Evolutionary conservation across 306 rosid species (phyloP).

Genomic region (Arachis hypogaea): DNA sequence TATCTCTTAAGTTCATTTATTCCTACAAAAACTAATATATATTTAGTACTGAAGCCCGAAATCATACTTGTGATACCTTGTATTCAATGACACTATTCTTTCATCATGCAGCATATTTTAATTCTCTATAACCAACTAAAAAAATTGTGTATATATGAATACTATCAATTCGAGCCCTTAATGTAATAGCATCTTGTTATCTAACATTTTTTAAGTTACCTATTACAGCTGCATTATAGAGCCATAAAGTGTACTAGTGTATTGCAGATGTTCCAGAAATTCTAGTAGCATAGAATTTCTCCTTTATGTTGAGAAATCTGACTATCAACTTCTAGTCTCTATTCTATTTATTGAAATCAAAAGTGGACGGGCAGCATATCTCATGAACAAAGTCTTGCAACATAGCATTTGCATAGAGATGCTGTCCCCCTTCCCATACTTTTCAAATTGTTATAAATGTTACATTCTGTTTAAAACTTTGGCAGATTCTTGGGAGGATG

Average conservation of each 20-base stretch:
- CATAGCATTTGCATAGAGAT: constrained; percentile 21
- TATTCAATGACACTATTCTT: neutral
- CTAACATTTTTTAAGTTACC: neutral
- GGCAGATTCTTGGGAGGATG: constrained; percentile 79
- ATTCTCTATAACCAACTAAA: constrained; percentile 2
- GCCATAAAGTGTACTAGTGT: neutral
- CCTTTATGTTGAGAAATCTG: constrained; percentile 4
- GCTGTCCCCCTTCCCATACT: constrained; percentile 5
- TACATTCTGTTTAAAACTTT: constrained; percentile 53
- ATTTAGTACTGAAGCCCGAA: neutral
- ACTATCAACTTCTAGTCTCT: neutral
- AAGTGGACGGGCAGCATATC: neutral
- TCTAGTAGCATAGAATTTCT: neutral
- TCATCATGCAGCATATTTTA: neutral
- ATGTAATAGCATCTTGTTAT: constrained; percentile 23
- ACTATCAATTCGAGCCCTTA: constrained; percentile 14
- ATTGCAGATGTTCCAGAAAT: neutral
- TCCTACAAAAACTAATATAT: neutral
- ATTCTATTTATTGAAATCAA: neutral
- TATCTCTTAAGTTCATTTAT: neutral
- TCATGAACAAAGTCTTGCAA: neutral
- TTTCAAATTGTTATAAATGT: neutral
- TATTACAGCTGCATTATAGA: neutral
- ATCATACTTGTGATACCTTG: constrained; percentile 11
- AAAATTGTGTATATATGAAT: constrained; percentile 20